Base-by-base conservation (phyloP, 169 alveolate genomes). In the Miamiensis avidus region DNA sequence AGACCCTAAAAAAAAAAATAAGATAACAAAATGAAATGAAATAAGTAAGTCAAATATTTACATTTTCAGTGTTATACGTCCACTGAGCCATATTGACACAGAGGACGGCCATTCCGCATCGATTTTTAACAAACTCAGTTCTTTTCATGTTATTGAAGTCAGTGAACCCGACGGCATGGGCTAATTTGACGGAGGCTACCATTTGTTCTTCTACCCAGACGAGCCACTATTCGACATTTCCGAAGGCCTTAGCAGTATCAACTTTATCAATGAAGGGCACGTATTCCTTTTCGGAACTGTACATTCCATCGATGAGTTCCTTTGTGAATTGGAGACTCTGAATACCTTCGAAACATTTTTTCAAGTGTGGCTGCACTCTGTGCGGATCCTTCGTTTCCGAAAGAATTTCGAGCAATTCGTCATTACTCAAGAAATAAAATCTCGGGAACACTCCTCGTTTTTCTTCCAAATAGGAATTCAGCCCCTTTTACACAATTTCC, bases 261-360 rank as follows among this genome's bases (percentile, higher is more conserved):
- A 91, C 88, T 28, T 81, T 27, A n/a, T 69, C 31, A 25, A 78
- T 75, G 33, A 86, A 83, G n/a, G 64, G 81, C 0, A 90, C 94
- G 34, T 85, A 78, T 78, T 90, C 94, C 31, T 82, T 83, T 87
- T 90, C 94, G 65, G 84, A 87, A 31, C 89, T 81, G 74, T 86
- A 82, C 94, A 90, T 90, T 32, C 91, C 94, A 34, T 78, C 75
- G 28, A 90, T 90, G 33, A 76, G 86, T 65, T 87, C 79, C 16
- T 90, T 90, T 65, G 86, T 91, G 34, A 90, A 78, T 65, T 87
- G 32, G 27, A 90, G 77, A 29, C 83, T 94, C 87, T 88, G 86
- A 89, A 96, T 96, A 65, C 94, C 99, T 88, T 98, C 99, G 86
- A 98, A 98, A 92, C 98, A 96, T 91, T 98, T 98, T 84, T 97